A percentile compares a stretch with the other conserved stretches of the same genome.
Evolutionary conservation across 495 filamentous ascomycete genomes (phyloP).

Genomic region (Delitschia confertaspora): DNA sequence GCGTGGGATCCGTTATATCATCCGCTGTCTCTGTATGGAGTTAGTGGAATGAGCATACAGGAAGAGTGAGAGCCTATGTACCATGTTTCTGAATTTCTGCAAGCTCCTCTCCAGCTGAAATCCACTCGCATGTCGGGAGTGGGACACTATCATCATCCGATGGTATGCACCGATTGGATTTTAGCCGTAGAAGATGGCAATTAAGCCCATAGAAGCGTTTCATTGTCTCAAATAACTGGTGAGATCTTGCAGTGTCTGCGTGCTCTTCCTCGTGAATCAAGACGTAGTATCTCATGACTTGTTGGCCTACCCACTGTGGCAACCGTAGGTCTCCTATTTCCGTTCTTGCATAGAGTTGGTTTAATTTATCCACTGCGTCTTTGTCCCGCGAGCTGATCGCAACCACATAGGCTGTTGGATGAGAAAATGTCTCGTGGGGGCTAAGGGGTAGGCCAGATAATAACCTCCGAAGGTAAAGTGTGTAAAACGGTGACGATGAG

Average conservation of each 20-base stretch:
- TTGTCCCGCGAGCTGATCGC: slow-evolving; percentile 82
- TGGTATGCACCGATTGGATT: slow-evolving; percentile 74
- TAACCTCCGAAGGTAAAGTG: slow-evolving; percentile 70
- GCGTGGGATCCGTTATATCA: slow-evolving; percentile 59
- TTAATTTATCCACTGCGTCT: slow-evolving; percentile 71
- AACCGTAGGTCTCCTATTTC: slow-evolving; percentile 55
- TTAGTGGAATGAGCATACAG: slow-evolving; percentile 10
- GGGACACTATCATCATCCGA: slow-evolving; percentile 87
- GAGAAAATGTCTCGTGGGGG: slow-evolving; percentile 85
- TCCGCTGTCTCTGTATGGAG: slow-evolving; percentile 33
- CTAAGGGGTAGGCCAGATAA: slow-evolving; percentile 67
- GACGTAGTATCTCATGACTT: slow-evolving; percentile 91
- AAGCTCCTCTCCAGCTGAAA: slow-evolving; percentile 78
- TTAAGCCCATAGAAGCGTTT: slow-evolving; percentile 93
- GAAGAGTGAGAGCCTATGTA: slow-evolving; percentile 30
- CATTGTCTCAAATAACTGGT: slow-evolving; percentile 89
- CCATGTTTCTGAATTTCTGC: slow-evolving; percentile 56
- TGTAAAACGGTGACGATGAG: slow-evolving; percentile 59
- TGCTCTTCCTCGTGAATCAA: slow-evolving; percentile 94
- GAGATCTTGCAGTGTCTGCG: slow-evolving; percentile 83
- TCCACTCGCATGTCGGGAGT: slow-evolving; percentile 75
- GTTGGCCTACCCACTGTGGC: slow-evolving; percentile 75
- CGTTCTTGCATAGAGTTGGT: slow-evolving; percentile 71
- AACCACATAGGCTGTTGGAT: slow-evolving; percentile 93
- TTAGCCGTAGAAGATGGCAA: slow-evolving; percentile 80